Evolutionary conservation across 2,329 filamentous ascomycete species (phyloP), one percentile per base, ranked within the genome.

Genomic region (Colletotrichum sansevieriae): DNA sequence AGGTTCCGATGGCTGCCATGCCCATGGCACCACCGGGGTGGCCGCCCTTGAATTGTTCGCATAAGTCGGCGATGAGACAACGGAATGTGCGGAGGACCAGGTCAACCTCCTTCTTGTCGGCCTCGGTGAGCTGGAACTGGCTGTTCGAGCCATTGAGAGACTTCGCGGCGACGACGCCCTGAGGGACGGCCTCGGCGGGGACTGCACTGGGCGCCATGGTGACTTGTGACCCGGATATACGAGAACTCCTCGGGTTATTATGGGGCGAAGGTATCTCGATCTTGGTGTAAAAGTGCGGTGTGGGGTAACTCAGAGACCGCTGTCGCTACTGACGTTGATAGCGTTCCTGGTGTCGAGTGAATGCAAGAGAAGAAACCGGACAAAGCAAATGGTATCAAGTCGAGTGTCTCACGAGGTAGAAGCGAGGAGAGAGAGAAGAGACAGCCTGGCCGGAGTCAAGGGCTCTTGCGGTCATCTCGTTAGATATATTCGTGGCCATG

Each of bases 1-100:
- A 84, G 22, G 90, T 80, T 10, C 88, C 88, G 63, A 90, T 90
- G 4, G 85, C 87, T 22, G 87, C 87, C 80, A 90, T 89, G 43
- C 87, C 86, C 75, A 89, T 88, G 18, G 85, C 86, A 44, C 78
- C 75, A 25, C 90, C 90, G 18, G 90, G 90, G 74, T 92, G 90
- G 0, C 90, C 90, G 41, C 89, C 89, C 70, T 87, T 87, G 77
- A 91, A 92, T 71, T 92, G 90, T 75, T 92, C 85, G 73, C 89
- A 92, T 3, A 92, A 78, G 75, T 92, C 90, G 51, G 90, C 88
- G 67, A 92, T 89, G 35, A 92, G 78, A 57, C 86, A 80, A 63
- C 90, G 82, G 74, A 91, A 91, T 6, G 86, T 87, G 72, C 83
- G 84, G 58, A 92, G 77, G 2, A 90, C 87, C 12, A 68, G 59